Conservation (phyloP, 2,329 filamentous ascomycete genomes). For the Saccharata proteae region DNA sequence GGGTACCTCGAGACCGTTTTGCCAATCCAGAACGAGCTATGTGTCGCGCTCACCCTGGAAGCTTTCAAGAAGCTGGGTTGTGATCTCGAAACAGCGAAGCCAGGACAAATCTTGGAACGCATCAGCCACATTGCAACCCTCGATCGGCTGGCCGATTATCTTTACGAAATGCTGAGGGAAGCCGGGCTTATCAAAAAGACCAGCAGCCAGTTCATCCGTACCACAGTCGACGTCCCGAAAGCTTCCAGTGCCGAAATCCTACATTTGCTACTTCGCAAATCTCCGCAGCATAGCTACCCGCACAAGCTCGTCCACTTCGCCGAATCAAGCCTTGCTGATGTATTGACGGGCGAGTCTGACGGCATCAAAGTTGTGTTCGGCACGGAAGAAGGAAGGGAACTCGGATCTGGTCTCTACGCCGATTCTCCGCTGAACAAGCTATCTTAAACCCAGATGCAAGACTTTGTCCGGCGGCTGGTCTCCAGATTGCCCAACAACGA, state of each 20-base stretch:
- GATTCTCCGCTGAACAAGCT: slow-evolving; percentile 25
- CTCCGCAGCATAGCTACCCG: slow-evolving; percentile 22
- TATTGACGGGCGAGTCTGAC: slow-evolving; percentile 26
- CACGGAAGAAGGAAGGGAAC: slow-evolving; percentile 19
- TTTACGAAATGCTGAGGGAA: slow-evolving; percentile 13
- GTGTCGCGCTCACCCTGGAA: slow-evolving; percentile 15
- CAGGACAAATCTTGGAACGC: slow-evolving; percentile 10
- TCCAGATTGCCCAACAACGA: slow-evolving; percentile 1
- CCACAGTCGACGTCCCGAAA: not conserved
- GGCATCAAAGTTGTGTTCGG: slow-evolving; percentile 29
- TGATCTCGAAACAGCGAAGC: slow-evolving; percentile 7
- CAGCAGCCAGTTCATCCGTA: slow-evolving; percentile 4
- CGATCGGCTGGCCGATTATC: slow-evolving; percentile 11
- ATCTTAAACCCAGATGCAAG: slow-evolving; percentile 12
- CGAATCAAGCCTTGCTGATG: slow-evolving; percentile 25
- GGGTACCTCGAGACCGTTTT: slow-evolving; percentile 4
- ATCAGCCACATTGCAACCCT: slow-evolving; percentile 10
- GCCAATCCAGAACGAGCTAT: slow-evolving; percentile 15
- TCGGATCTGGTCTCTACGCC: slow-evolving; percentile 25
- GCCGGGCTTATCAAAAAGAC: slow-evolving; percentile 8
- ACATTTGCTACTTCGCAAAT: slow-evolving; percentile 14
- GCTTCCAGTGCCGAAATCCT: slow-evolving; percentile 12
- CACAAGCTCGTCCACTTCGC: slow-evolving; percentile 21
- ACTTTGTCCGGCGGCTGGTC: slow-evolving; percentile 7
- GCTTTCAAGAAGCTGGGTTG: slow-evolving; percentile 16